These are phyloP conservation scores for Blastomyces parvus DNA, from an alignment of 2,329 filamentous ascomycete species.

Conservation along the genomic window DNA sequence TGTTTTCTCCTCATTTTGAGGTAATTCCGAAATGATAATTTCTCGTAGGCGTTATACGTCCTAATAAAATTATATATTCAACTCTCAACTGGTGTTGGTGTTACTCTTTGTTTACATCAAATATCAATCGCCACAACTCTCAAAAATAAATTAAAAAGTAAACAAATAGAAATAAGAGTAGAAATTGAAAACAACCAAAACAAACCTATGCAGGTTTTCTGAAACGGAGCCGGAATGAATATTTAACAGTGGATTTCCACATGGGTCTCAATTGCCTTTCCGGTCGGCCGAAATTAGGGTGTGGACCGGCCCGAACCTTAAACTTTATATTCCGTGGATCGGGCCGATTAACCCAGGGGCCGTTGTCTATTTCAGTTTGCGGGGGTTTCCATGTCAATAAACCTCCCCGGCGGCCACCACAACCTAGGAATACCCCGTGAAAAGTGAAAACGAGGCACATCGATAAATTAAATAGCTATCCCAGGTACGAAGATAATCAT, in stretches of 20 bases:
- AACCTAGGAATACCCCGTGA: neutral
- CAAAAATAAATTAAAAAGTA: no score
- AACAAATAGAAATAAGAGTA: no score
- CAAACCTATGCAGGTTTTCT: no score
- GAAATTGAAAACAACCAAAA: no score
- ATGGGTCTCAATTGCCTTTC: neutral
- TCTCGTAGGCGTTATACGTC: neutral
- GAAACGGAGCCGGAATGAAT: neutral
- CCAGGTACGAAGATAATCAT: neutral
- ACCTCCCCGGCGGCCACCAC: neutral
- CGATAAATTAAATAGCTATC: neutral
- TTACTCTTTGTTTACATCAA: no score
- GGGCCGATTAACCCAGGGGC: neutral
- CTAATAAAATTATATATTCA: neutral
- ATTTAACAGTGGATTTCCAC: neutral
- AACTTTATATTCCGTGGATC: neutral
- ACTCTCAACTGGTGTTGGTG: neutral
- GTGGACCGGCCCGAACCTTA: neutral
- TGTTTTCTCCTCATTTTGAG: neutral
- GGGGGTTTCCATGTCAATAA: no score
- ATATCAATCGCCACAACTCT: no score
- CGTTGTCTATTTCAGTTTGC: neutral
- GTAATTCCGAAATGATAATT: neutral
- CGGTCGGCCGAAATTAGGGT: neutral
- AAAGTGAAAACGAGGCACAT: neutral